Evolutionary conservation across 2,329 filamentous ascomycete species (phyloP), one percentile per base, ranked within the genome.

Genomic region (Paraphoma chrysanthemicola): DNA sequence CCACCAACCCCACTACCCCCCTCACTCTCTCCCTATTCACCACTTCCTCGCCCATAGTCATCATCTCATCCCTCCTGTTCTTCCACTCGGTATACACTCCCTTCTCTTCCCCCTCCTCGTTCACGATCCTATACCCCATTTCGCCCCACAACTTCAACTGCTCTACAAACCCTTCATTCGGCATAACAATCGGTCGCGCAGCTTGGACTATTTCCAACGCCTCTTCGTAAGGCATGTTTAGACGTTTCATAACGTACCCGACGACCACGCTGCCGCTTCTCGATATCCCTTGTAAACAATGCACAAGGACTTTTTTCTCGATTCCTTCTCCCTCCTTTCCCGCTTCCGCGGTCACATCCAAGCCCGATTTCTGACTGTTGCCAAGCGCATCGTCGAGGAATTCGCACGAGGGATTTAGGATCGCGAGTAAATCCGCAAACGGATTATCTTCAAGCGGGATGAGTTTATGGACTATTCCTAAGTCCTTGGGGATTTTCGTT

Each of bases 221-320:
- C 3, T 11, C 18, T 2, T 48, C 49, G 39, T 59, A 67, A 12
- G 17, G 7, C 28, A 63, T 16, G 1, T 29, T 8, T 9, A 48
- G 53, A 18, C 14, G 14, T 12, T 56, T 54, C 64, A 67, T 67
- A 18, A 65, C 23, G 33, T 54, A 59, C 11, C 59, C 64, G 7
- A 59, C 44, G 12, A 67, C 42, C 4, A 65, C 31, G 1, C 60
- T 48, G 1, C 53, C 57, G 31, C 52, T 57, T 1, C 63, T 50
- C 2, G 62, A 64, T n/a, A 60, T 51, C 9, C 62, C 59, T 42
- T 63, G 55, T 0, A 57, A 16, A 23, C 62, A 67, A 23, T 67
- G 64, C 1, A 67, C 54, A 1, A 67, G 54, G 2, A 66, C 23
- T 23, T 23, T n/a, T n/a, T 56, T n/a, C 31, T 52, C 2, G 33